phyloP scores from a whole-genome alignment of 2,329 filamentous ascomycete genomes.

The Escovopsis weberi region DNA sequence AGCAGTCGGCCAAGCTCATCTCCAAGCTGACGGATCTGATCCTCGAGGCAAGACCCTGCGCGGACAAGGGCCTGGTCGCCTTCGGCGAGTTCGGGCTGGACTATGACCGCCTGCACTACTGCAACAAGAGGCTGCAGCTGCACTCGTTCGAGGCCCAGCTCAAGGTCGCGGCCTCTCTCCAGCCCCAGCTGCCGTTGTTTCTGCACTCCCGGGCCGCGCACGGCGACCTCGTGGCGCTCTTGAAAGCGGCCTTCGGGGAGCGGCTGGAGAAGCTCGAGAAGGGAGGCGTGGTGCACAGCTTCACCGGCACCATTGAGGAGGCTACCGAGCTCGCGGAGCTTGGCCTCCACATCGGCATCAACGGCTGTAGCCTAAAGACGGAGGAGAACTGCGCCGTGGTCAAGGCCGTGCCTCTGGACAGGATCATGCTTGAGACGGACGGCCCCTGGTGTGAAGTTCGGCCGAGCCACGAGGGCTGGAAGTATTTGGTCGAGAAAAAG shows the following conservation, averaged over 20 bases:
- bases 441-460: conserved; percentile 96
- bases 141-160: conserved; percentile 78
- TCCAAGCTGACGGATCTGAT: conserved; percentile 50
- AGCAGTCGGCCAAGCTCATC: conserved; percentile 35
- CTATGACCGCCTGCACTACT: conserved; percentile 82
- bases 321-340: conserved; percentile 67
- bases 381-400: conserved; percentile 81
- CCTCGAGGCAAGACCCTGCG: conserved; percentile 34
- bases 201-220: conserved; percentile 83
- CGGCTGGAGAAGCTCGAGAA: conserved; percentile 52
- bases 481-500: conserved; percentile 40
- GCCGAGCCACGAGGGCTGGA: conserved; percentile 72
- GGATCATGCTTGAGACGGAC: conserved; percentile 89
- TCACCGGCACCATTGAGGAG: conserved; percentile 77
- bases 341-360: conserved; percentile 85
- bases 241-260: conserved; percentile 43
- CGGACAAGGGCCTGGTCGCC: conserved; percentile 44
- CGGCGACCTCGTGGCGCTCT: conserved; percentile 62
- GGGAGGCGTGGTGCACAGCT: conserved; percentile 82
- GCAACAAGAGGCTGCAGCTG: conserved; percentile 62
- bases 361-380: conserved; percentile 94
- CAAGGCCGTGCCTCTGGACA: conserved; percentile 58
- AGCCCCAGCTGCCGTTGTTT: conserved; percentile 73
- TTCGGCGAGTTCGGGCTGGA: conserved; percentile 95
- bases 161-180: conserved; percentile 52